Base-by-base conservation (phyloP, 805 yeast species). In the Ogataea pilisensis region DNA sequence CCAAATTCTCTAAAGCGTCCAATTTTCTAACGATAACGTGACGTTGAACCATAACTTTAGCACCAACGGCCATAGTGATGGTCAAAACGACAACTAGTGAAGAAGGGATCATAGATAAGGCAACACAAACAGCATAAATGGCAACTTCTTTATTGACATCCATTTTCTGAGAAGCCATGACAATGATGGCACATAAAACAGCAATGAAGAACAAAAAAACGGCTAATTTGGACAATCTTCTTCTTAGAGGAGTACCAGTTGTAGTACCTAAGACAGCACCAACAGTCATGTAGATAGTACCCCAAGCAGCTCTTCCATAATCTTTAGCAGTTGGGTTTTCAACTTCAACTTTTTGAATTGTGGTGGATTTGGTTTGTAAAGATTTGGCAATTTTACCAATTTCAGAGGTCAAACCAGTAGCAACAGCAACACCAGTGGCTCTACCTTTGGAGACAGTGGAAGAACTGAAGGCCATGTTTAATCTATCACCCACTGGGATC, bases 61-160 rank as follows among this genome's bases (percentile, higher is more conserved):
- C 80, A 46, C 95, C 84, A 51, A 81, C 81, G 1, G 91, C 88
- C 90, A 85, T 84, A 1, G 91, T 84, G 48, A 85, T 83, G n/a
- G 93, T 84, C 45, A 84, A 70, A 19, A 84, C 93, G 18, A 84
- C 93, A 46, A 83, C 82, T 52, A 84, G 69, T 0, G 90, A 80
- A 3, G 89, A 83, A 3, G 93, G 93, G 49, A 84, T 84, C 88
- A 85, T 85, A 5, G 90, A 78, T 35, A 84, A 66, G 0, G 85
- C 85, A 35, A 85, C 90, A 65, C 95, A 87, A 54, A 88, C 82
- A 20, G 96, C 95, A 57, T 87, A 87, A 36, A 87, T 80, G 12
- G 95, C 95, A 28, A 87, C 93, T 51, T 86, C 88, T 42, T 72
- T 76, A 49, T 77, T 80, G n/a, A 87, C 95, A 11, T 66, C 54